A percentile compares a stretch with the other conserved stretches of the same genome.
Conservation (phyloP, 768 basidiomycete genomes). For the Lanmaoa rubissima region DNA sequence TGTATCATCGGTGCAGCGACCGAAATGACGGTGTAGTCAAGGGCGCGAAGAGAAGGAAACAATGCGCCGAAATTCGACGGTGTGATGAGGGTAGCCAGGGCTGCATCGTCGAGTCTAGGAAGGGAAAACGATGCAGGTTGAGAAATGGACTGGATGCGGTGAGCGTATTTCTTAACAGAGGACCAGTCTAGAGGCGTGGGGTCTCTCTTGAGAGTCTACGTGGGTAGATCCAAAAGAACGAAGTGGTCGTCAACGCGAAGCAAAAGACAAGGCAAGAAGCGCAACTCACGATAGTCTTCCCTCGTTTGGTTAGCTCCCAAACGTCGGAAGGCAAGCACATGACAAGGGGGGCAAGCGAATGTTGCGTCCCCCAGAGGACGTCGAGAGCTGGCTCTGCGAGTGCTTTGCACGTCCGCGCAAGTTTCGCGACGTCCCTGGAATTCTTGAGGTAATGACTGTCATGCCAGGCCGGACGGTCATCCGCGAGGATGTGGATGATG, state of each 20-base stretch:
- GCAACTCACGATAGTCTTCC: slow-evolving; percentile 24
- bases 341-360: slow-evolving; percentile 28
- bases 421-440: slow-evolving; percentile 23
- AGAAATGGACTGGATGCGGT: slow-evolving; percentile 22
- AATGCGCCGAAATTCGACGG: slow-evolving; percentile 20
- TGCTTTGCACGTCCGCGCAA: slow-evolving; percentile 30
- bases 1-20: slow-evolving; percentile 19
- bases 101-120: slow-evolving; percentile 27
- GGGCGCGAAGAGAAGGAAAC: slow-evolving; percentile 25
- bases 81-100: slow-evolving; percentile 19
- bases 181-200: slow-evolving; percentile 24
- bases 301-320: slow-evolving; percentile 22
- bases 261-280: not conserved
- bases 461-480: slow-evolving; percentile 17
- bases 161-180: slow-evolving; percentile 22
- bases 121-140: slow-evolving; percentile 23
- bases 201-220: slow-evolving; percentile 22
- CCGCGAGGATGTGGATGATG: slow-evolving; percentile 26
- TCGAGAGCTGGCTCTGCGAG: slow-evolving; percentile 31
- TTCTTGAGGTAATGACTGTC: slow-evolving; percentile 21
- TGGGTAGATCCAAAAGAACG: not conserved
- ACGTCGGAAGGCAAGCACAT: slow-evolving; percentile 28
- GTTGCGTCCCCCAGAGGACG: slow-evolving; percentile 31
- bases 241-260: not conserved
- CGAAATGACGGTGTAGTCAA: slow-evolving; percentile 30